Conservation (phyloP, 2,329 filamentous ascomycete genomes). For the Sarocladiaceae sp. region DNA sequence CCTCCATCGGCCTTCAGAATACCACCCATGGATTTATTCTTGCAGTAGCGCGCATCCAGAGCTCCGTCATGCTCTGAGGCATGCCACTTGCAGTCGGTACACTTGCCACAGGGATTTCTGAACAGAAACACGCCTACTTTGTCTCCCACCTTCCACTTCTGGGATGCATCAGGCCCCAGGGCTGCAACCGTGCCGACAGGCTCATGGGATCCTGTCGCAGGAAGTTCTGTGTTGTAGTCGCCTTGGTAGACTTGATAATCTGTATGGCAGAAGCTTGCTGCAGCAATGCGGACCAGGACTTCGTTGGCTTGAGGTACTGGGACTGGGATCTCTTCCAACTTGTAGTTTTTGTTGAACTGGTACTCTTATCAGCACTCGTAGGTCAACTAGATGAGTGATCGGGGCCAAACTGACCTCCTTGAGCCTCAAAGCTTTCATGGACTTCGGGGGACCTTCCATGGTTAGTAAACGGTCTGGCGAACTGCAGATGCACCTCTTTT, state of each 20-base stretch:
- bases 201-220: conserved; percentile 19
- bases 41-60: neutral
- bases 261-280: conserved; percentile 16
- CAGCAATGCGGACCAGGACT: neutral
- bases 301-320: neutral
- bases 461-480: neutral
- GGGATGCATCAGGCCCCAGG: conserved; percentile 13
- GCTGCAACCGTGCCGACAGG: conserved; percentile 17
- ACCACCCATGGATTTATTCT: conserved; percentile 3
- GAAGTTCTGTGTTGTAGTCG: conserved; percentile 14
- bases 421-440: neutral
- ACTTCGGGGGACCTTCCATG: neutral
- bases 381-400: too few relatives aligned
- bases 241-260: conserved; percentile 18
- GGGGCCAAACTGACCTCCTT: neutral
- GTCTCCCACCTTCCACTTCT: neutral
- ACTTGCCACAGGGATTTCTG: conserved; percentile 14
- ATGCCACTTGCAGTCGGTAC: conserved; percentile 14
- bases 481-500: too few relatives aligned
- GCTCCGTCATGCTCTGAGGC: conserved; percentile 11
- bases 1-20: neutral
- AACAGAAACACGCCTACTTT: conserved; percentile 14
- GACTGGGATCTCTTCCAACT: neutral
- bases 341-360: neutral
- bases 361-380: neutral